Evolutionary conservation across 495 filamentous ascomycete species (phyloP).

Genomic region (Lineolata rhizophorae): DNA sequence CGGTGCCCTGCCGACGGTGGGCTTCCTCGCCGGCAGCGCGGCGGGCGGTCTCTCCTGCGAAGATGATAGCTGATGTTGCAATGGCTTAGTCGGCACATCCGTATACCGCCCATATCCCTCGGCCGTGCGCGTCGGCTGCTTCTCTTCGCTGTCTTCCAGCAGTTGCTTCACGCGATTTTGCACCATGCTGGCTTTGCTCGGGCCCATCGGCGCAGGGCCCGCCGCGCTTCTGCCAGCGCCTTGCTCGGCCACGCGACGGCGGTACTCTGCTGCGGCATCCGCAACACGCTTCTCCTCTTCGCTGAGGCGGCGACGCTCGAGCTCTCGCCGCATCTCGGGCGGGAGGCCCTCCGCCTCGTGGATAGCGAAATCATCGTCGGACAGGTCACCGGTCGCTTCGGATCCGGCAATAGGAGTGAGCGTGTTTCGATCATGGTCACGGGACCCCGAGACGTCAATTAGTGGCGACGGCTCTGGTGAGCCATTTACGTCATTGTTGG

Average conservation of each 20-base stretch:
- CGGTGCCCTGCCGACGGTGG: conserved; percentile 1
- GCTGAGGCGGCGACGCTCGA: conserved; percentile 64
- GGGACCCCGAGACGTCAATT: conserved; percentile 5
- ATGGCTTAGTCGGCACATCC: conserved; percentile 22
- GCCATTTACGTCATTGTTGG: conserved; percentile 15
- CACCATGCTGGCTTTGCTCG: conserved; percentile 46
- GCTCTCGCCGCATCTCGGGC: conserved; percentile 75
- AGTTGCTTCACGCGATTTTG: conserved; percentile 76
- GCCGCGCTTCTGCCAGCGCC: conserved; percentile 27
- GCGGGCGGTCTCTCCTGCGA: conserved; percentile 2
- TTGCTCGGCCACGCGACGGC: conserved; percentile 46
- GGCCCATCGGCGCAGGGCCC: conserved; percentile 15
- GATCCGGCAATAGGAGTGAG: conserved; percentile 56
- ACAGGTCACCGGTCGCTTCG: conserved; percentile 42
- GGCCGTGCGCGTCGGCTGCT: conserved; percentile 44
- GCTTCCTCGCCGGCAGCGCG: conserved; percentile 2
- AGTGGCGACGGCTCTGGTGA: neutral
- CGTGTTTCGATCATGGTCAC: conserved; percentile 6
- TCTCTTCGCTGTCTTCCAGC: conserved; percentile 67
- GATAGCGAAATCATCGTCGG: conserved; percentile 33
- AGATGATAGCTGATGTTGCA: conserved; percentile 2
- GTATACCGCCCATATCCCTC: conserved; percentile 78
- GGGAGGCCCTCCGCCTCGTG: conserved; percentile 50
- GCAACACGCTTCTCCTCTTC: conserved; percentile 88
- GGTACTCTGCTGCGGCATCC: conserved; percentile 78